Base-by-base conservation (phyloP, 805 yeast genomes). In the Yarrowia alimentaria region DNA sequence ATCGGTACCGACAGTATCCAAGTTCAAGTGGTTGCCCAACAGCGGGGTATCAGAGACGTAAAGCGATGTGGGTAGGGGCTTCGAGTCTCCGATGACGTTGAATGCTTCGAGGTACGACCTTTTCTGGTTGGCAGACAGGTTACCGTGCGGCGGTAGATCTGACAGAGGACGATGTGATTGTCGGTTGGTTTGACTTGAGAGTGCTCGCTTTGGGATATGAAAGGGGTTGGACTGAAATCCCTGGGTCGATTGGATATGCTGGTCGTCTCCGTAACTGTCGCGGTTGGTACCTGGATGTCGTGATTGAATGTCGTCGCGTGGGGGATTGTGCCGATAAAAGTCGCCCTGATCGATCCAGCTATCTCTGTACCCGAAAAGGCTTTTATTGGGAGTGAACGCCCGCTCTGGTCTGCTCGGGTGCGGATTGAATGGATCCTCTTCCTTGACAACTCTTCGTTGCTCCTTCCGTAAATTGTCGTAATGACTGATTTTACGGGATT, bases 101-200 rank as follows among this genome's bases (percentile, higher is more conserved):
- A 43, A 43, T 6, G 50, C 50, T 20, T 43, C 37, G 21, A 43
- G 37, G 21, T 43, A 43, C 6, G 50, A 43, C 8, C 50, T 29
- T 30, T 43, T 43, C 30, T 43, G 50, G 18, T 30, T 43, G 3
- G 50, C 50, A 2, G 35, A 30, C 6, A 43, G 30, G 14, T 26
- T 22, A 10, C 50, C 50, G 30, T 43, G 50, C 2, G 31, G 22
- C 7, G 50, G 50, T 13, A 43, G 29, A 40, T 40, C 47, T n/a
- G n/a, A n/a, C n/a, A n/a, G n/a, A n/a, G n/a, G n/a, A n/a, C n/a
- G n/a, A n/a, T n/a, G n/a, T n/a, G n/a, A n/a, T n/a, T n/a, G n/a
- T n/a, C n/a, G n/a, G n/a, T n/a, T n/a, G n/a, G n/a, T n/a, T n/a
- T n/a, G n/a, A n/a, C n/a, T n/a, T n/a, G n/a, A n/a, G n/a, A n/a